Base-by-base conservation (phyloP, 2,329 filamentous ascomycete genomes). In the Camillea tinctor region DNA sequence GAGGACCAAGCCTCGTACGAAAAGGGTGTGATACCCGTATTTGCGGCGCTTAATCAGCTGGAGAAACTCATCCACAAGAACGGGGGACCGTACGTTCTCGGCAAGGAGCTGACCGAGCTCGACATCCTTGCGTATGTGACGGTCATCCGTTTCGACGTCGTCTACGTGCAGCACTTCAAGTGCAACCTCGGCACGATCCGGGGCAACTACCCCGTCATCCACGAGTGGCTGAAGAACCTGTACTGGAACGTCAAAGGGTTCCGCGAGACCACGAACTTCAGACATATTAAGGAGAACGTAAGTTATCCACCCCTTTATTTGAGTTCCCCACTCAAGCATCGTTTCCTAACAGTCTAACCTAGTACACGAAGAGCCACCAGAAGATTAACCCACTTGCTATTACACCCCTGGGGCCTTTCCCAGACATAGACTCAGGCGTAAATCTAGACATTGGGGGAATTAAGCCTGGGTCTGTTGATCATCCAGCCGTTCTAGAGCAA, bases 131-230 rank as follows among this genome's bases (percentile, higher is more conserved):
- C 81, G 0, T 89, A 84, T 65, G 77, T 81, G 2, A 88, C 85
- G 0, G 64, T 86, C 15, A 76, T 88, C n/a, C 77, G 86, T 2
- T 83, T 88, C 66, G 86, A 88, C 63, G 74, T 79, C 2, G 81
- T 85, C 3, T 89, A 88, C 68, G 84, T 85, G 13, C 84, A 88
- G 75, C 85, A 88, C 72, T 88, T 88, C 76, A 88, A 88, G 74
- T 86, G 84, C 67, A 88, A 88, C 69, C 71, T 88, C 26, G 84
- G 85, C 2, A 87, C 77, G 11, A 80, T 89, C 50, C 75, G 86
- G 5, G 81, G 84, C 66, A 79, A 84, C 58, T 88, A 88, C 65
- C 86, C 86, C 0, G 77, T 83, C 11, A 67, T 88, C 58, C 78
- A 86, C 68, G 84, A 86, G 63, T 88, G 85, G 84, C 64, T 88